Evolutionary conservation across 2,329 filamentous ascomycete species (phyloP), one percentile per base, ranked within the genome.

Genomic region (Cercospora citrullina): DNA sequence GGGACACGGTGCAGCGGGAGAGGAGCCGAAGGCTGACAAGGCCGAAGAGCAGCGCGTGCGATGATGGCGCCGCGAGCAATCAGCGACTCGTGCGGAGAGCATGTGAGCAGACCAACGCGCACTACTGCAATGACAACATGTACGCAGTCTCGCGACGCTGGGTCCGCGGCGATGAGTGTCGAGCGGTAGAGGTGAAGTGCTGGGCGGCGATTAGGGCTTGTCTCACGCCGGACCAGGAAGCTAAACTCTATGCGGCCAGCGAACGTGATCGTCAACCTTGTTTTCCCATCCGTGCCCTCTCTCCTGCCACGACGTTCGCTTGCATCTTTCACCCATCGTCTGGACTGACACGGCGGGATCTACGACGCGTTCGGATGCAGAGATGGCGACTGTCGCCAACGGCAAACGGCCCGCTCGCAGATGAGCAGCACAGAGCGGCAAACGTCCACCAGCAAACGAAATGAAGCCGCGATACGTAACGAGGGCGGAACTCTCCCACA

Each of bases 1-100:
- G 58, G 65, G 60, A 58, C 28, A 57, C 26, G 39, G 51, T 48
- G 68, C 66, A 68, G 68, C 51, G 51, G 64, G 64, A 68, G 68
- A 68, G 66, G 68, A 70, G 68, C 66, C 68, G 68, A 70, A 68
- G 66, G 48, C 58, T 57, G 61, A 45, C 36, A 63, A 63, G 63
- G 28, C 61, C 61, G 62, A 64, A 55, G 3, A 21, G 26, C 26
- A 28, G 21, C 26, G 53, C 53, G 1, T 4, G 42, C 18, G 42
- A 48, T 23, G 18, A 10, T 48, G n/a, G 42, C 42, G 42, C 42
- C 18, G n/a, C n/a, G n/a, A 8, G 45, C 8, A 21, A 4, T 10
- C 21, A 23, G 10, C 45, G 45, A 51, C 45, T 23, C 10, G 16
- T 5, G 48, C 48, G 4, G 26, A 53, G 48, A 53, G 10, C 14